These are phyloP conservation scores for Talaromyces sp. DNA, from an alignment of 2,329 filamentous ascomycete species.

Conservation along the genomic window DNA sequence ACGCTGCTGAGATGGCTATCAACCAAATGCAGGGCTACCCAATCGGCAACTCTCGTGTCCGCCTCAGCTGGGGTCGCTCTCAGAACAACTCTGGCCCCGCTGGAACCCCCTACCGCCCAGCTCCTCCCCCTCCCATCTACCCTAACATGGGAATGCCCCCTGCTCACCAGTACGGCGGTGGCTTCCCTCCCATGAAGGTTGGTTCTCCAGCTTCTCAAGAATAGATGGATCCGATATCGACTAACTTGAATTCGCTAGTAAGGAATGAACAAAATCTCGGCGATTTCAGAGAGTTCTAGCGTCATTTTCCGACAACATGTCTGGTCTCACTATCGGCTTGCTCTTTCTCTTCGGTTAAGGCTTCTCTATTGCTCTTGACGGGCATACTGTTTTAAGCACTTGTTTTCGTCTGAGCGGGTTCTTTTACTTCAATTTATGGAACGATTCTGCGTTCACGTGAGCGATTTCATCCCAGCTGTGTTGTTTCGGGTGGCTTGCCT, in stretches of 20 bases:
- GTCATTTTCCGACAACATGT: conserved; percentile 45
- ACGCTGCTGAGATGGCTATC: conserved; percentile 99
- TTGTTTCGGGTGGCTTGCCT: conserved; percentile 21
- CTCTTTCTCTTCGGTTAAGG: conserved; percentile 37
- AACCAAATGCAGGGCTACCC: conserved; percentile 99
- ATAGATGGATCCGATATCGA: conserved; percentile 6
- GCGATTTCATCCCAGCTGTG: conserved; percentile 22
- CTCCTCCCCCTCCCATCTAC: conserved; percentile 75
- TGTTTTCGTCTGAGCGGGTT: conserved; percentile 42
- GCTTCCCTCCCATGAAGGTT: conserved; percentile 67
- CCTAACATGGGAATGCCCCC: conserved; percentile 68
- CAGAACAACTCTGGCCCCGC: conserved; percentile 98
- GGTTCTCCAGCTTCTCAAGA: conserved; percentile 32
- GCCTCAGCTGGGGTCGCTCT: conserved; percentile 93
- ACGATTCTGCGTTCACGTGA: conserved; percentile 23
- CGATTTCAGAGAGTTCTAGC: conserved; percentile 28
- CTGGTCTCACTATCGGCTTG: conserved; percentile 41
- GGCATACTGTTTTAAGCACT: conserved; percentile 39
- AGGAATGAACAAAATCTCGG: conserved; percentile 30
- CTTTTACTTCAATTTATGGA: conserved; percentile 38
- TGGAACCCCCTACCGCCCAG: conserved; percentile 93
- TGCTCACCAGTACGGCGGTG: conserved; percentile 59
- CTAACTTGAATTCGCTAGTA: conserved; percentile 25
- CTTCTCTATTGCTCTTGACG: conserved; percentile 46
- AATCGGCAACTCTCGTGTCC: conserved; percentile 96